Percentiles rank a stretch among this genome's conserved stretches.
phyloP scores from a whole-genome alignment of 129 eudicot species.

The Calendula officinalis region DNA sequence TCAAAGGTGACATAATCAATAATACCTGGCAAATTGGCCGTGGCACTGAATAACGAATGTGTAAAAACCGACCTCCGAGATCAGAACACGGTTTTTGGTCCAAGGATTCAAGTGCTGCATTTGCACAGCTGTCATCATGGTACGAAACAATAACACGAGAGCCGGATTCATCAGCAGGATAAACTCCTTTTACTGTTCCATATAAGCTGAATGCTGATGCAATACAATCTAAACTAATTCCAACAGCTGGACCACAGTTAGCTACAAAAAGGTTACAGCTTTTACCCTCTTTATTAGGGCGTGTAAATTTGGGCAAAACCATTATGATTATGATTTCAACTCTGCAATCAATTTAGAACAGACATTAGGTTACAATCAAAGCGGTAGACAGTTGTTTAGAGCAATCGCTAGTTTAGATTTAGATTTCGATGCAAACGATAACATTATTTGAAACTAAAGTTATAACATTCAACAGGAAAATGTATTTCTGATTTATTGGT shows the following conservation, averaged over 20 bases:
- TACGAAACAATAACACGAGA: slow-evolving; percentile 86
- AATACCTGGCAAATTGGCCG: slow-evolving; percentile 59
- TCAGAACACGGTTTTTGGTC: slow-evolving; percentile 53
- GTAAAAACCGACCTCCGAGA: slow-evolving; percentile 81
- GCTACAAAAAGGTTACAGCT: slow-evolving; percentile 86
- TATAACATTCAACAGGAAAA: no score
- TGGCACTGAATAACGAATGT: slow-evolving; percentile 71
- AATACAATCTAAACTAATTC: slow-evolving; percentile 54
- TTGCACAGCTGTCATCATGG: slow-evolving; percentile 47
- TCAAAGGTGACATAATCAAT: neutral
- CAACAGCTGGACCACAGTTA: slow-evolving; percentile 92
- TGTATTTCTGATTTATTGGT: no score
- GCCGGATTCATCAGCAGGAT: slow-evolving; percentile 82
- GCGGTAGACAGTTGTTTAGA: no score
- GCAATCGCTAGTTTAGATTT: no score
- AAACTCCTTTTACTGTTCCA: slow-evolving; percentile 74
- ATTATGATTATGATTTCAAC: slow-evolving; percentile 18
- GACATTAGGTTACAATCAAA: neutral
- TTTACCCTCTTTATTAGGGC: slow-evolving; percentile 49
- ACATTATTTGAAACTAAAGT: no score
- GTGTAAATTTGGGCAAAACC: slow-evolving; percentile 74
- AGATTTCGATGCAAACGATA: no score
- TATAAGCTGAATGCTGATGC: slow-evolving; percentile 52
- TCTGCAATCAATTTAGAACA: slow-evolving; percentile 22
- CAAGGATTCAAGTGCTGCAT: slow-evolving; percentile 62